Percentiles rank a stretch among this genome's conserved stretches.
Evolutionary conservation across 495 filamentous ascomycete species (phyloP).

Genomic region (Talaromyces stipitatus): DNA sequence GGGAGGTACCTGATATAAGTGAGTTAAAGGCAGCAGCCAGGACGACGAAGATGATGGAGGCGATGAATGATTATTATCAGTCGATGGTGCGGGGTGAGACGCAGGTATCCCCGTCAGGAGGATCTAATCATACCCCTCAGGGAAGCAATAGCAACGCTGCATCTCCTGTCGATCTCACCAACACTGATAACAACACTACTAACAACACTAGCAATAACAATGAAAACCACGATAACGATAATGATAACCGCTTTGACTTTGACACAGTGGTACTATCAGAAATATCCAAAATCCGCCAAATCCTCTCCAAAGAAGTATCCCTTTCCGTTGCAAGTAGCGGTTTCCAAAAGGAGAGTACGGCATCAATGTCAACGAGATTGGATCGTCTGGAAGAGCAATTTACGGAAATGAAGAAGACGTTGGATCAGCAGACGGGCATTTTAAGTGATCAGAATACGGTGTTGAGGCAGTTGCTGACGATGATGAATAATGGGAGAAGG

Average conservation of each 20-base stretch:
- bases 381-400: neutral
- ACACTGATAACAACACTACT: neutral
- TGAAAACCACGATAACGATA: neutral
- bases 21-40: too few relatives aligned
- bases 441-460: neutral
- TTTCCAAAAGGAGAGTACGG: neutral
- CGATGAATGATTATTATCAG: neutral
- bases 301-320: neutral
- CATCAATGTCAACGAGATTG: neutral
- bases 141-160: neutral
- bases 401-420: neutral
- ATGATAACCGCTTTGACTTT: too few relatives aligned
- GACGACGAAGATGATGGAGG: too few relatives aligned
- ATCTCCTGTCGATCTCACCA: neutral
- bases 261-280: neutral
- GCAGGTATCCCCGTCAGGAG: neutral
- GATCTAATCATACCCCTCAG: neutral
- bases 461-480: neutral
- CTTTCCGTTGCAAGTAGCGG: neutral
- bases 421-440: neutral
- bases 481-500: neutral
- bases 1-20: neutral
- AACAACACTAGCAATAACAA: neutral
- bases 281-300: neutral
- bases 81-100: neutral